Base-by-base conservation (phyloP, 176 grass and related monocot genomes). In the Alloteropsis semialata region DNA sequence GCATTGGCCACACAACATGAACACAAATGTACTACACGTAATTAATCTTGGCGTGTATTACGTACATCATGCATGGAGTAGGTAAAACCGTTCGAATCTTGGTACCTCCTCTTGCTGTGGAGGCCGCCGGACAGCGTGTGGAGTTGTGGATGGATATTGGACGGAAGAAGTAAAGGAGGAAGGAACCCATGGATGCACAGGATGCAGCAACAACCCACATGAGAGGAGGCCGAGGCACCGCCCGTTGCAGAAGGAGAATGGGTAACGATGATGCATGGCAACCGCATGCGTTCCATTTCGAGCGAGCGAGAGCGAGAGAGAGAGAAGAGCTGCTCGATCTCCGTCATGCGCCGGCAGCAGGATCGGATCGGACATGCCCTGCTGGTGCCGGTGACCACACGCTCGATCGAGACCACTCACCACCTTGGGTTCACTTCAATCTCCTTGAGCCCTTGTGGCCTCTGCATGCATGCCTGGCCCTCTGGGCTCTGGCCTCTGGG, bases 231-330 rank as follows among this genome's bases (percentile, higher is more conserved):
- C 5, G 39, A 42, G 39, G 39, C 39, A 42, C n/a, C n/a, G n/a
- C n/a, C 14, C 79, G 65, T 58, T 37, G 38, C 53, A 72, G 51
- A 24, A 34, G 80, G 66, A 28, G 41, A 25, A 50, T 48, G 5
- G 45, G 19, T n/a, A 73, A 73, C 11, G 53, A 59, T 6, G 73
- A 59, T 59, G 53, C 74, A 76, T 41, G 57, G 72, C 72, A 76
- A 44, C n/a, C 53, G 63, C 61, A 48, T 46, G 63, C 74, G 74
- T 85, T 85, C 74, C 74, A 85, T 68, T 77, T 69, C 50, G 38
- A 69, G 38, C 71, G 38, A 44, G 9, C 53, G n/a, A n/a, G n/a
- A n/a, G n/a, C n/a, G n/a, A n/a, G n/a, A n/a, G n/a, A n/a, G n/a
- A n/a, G n/a, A n/a, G n/a, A n/a, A 36, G 34, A 5, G 34, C 34